These are phyloP conservation scores for Tubosaeta sp. DNA, from an alignment of 768 basidiomycete genomes.

Conservation along the genomic window DNA sequence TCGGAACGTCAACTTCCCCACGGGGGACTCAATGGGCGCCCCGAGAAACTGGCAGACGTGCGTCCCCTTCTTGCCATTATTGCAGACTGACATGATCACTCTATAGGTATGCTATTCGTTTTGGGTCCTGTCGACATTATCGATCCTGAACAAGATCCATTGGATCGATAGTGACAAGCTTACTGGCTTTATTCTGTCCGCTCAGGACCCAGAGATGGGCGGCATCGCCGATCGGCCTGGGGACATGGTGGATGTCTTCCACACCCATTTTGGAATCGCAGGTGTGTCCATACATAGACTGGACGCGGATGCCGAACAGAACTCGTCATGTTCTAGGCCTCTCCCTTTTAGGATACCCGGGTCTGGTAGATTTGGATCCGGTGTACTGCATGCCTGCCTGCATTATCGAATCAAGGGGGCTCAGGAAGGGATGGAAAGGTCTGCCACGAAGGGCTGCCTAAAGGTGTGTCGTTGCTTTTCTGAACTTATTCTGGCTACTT, in stretches of 20 bases:
- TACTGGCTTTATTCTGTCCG: slow-evolving; percentile 76
- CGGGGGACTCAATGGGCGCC: slow-evolving; percentile 95
- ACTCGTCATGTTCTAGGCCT: slow-evolving; percentile 46
- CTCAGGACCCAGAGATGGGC: slow-evolving; percentile 85
- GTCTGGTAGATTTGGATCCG: slow-evolving; percentile 82
- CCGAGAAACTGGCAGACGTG: slow-evolving; percentile 96
- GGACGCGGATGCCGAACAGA: background rate
- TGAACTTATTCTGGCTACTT: slow-evolving; percentile 1
- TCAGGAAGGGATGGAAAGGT: slow-evolving; percentile 48
- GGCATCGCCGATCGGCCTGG: slow-evolving; percentile 94
- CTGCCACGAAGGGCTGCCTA: slow-evolving; percentile 24
- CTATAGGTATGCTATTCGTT: slow-evolving; percentile 86
- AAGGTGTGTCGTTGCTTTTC: slow-evolving; percentile 7
- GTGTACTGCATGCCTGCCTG: slow-evolving; percentile 93
- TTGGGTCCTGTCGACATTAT: slow-evolving; percentile 88
- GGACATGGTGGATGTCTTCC: slow-evolving; percentile 96
- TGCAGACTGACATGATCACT: background rate
- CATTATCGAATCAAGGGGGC: slow-evolving; percentile 64
- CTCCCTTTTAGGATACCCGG: slow-evolving; percentile 83
- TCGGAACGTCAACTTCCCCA: slow-evolving; percentile 89
- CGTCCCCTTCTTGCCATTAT: slow-evolving; percentile 22
- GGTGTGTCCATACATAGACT: slow-evolving; percentile 37
- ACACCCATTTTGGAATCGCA: slow-evolving; percentile 89
- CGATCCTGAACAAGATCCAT: slow-evolving; percentile 73
- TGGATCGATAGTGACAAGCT: slow-evolving; percentile 90